phyloP scores from a whole-genome alignment of 2,329 filamentous ascomycete genomes.

The Sclerotinia spermophila region DNA sequence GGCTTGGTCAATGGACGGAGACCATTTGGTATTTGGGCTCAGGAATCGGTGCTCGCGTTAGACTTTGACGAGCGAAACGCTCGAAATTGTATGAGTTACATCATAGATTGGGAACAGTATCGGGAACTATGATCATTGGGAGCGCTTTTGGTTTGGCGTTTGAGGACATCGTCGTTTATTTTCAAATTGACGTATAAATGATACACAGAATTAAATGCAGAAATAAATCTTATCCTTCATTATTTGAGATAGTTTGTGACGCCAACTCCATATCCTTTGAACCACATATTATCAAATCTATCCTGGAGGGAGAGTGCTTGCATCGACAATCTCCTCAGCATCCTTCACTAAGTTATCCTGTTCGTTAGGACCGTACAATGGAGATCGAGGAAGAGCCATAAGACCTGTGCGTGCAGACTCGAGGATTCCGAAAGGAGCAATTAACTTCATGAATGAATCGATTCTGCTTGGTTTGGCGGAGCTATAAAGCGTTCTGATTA shows the following conservation, averaged over 20 bases:
- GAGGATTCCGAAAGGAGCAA: conserved; percentile 90
- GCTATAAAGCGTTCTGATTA: conserved; percentile 25
- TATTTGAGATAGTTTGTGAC: conserved; percentile 20
- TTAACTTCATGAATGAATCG: conserved; percentile 95
- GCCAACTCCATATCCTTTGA: conserved; percentile 29
- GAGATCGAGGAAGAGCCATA: conserved; percentile 94
- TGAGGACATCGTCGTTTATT: background rate
- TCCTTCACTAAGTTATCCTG: conserved; percentile 68
- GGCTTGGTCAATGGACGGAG: conserved; percentile 72
- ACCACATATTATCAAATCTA: conserved; percentile 43
- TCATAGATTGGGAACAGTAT: background rate
- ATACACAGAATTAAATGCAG: conserved; percentile 17
- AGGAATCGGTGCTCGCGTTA: conserved; percentile 66
- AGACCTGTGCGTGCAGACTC: conserved; percentile 94
- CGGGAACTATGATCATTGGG: background rate
- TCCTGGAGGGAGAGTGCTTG: conserved; percentile 87
- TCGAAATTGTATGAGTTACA: background rate
- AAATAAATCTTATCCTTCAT: conserved; percentile 23
- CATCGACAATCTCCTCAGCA: conserved; percentile 90
- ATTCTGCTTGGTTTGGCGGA: conserved; percentile 92
- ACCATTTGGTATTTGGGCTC: conserved; percentile 65
- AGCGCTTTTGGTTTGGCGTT: conserved; percentile 11
- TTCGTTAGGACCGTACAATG: conserved; percentile 71
- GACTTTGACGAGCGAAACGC: conserved; percentile 39
- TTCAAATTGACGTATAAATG: conserved; percentile 14